Base-by-base conservation (phyloP, 75 land plant species). In the Isoetes taiwanensis region DNA sequence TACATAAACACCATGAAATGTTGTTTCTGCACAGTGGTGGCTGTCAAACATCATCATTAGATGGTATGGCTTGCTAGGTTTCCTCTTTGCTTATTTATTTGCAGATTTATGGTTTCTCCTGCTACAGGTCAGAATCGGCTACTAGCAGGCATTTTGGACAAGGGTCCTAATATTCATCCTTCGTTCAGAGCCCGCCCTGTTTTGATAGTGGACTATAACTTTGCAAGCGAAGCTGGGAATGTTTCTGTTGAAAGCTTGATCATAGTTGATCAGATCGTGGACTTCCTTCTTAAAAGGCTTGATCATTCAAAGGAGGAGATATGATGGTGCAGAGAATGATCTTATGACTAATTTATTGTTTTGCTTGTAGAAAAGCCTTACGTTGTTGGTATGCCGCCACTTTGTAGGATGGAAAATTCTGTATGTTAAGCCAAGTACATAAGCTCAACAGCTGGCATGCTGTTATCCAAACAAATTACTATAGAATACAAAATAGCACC, bases 1-100 rank as follows among this genome's bases (percentile, higher is more conserved):
- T 62, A n/a, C 64, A 62, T 32, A 10, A 30, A 11, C 43, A 62
- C 54, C 64, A 62, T 62, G 64, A 62, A 31, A 32, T 30, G 35
- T 62, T 52, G 64, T 62, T 62, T n/a, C n/a, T n/a, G n/a, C 34
- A 43, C 50, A 30, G 64, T 31, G 64, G 54, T 35, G 25, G 53
- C 64, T 26, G 43, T 46, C 17, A 39, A 39, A 31, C 1, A 58
- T 39, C n/a, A n/a, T 23, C 61, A 1, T 29, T 19, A 33, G 5
- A 57, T 2, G 39, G 59, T 57, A 28, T 20, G 23, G 1, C 17
- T 2, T n/a, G 14, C 16, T 57, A 0, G 1, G 16, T n/a, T 30
- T 1, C 1, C 34, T 2, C 26, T 55, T 2, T 52, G 0, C 25
- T 2, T 23, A 26, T 12, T 52, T 17, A 27, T 19, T 28, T 1